Base-by-base conservation (phyloP, 352 stramenopile species). In the Phytophthora fragariaefolia region DNA sequence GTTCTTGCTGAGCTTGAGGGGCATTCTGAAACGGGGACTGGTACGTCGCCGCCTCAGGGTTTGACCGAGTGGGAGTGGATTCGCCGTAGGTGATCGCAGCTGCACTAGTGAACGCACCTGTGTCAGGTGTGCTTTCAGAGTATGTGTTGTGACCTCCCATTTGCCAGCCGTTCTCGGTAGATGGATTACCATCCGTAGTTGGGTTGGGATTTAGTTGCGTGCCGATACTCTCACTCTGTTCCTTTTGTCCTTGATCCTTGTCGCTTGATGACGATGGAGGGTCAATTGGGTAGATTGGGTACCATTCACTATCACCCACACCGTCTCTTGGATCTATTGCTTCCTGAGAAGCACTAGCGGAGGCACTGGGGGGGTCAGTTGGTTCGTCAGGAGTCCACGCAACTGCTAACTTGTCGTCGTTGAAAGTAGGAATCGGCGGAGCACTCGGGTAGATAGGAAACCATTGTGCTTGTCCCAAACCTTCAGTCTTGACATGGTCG, bases 381-480 rank as follows among this genome's bases (percentile, higher is more conserved):
- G 61, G 61, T 7, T 69, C 32, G 2, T 51, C 40, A 3, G 61
- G 53, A 36, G 40, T 46, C 61, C 52, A 63, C 7, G 10, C 20
- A 6, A 17, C 32, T 3, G 24, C 9, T 4, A 36, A 40, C 26
- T 23, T 23, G 4, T 63, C 52, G n/a, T 9, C 18, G 6, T 6
- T 43, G 13, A 52, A 20, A 6, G 52, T 38, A 17, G 55, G 46
- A 40, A 53, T 30, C 7, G 62, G 62, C 3, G 62, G 62, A 4
- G 27, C 38, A 4, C 54, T 65, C 2, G 62, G 62, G 36, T 51
- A 64, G 27, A 8, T 48, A n/a, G 62, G 62, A 42, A n/a, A 65
- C 62, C 62, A 69, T 27, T 30, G 53, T 5, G 43, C 55, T 10
- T 52, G 52, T 1, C 62, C 61, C 10, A 36, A 43, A n/a, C 50